Base-by-base conservation (phyloP, 1,284 basidiomycete genomes). In the Rhodotorula sp. region DNA sequence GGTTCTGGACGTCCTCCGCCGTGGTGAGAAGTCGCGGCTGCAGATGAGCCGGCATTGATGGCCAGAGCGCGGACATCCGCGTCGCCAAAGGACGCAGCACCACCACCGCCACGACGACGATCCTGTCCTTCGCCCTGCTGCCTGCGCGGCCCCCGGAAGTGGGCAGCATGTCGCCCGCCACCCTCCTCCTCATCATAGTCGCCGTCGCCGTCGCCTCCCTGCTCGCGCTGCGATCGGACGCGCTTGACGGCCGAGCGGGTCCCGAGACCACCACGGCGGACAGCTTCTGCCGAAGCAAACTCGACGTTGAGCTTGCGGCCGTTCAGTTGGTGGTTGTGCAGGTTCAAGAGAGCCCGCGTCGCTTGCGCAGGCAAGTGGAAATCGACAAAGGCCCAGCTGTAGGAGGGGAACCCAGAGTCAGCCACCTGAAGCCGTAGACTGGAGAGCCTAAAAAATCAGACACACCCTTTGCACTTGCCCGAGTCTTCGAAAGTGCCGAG, bases 401-500 rank as follows among this genome's bases (percentile, higher is more conserved):
- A 31, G 55, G 28, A 10, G 38, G 21, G 12, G 10, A 43, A n/a
- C 34, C 2, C 43, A 38, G 31, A 2, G 60, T 48, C 19, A 50
- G 47, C 50, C 19, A 23, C 26, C 14, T 19, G 16, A 14, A 19
- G 23, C 14, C 15, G 16, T n/a, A 49, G 26, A 2, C 10, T 43
- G 19, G 16, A 12, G 23, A 38, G 8, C 5, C 8, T 38, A 10
- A 38, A 38, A 38, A n/a, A n/a, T n/a, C n/a, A 43, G 15, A 55
- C 85, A 74, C 79, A 97, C 91, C 95, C 95, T 85, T 98, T 99
- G 82, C 95, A 98, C 72, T 89, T 84, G 10, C 93, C 93, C 66
- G 87, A 90, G 80, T 98, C 95, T 80, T 98, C 93, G 77, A 99
- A 99, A 23, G 93, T 94, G 2, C 93, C 94, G 85, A 99, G 86